These are phyloP conservation scores for Paxillus rubicundulus DNA, from an alignment of 768 basidiomycete species.

Conservation along the genomic window DNA sequence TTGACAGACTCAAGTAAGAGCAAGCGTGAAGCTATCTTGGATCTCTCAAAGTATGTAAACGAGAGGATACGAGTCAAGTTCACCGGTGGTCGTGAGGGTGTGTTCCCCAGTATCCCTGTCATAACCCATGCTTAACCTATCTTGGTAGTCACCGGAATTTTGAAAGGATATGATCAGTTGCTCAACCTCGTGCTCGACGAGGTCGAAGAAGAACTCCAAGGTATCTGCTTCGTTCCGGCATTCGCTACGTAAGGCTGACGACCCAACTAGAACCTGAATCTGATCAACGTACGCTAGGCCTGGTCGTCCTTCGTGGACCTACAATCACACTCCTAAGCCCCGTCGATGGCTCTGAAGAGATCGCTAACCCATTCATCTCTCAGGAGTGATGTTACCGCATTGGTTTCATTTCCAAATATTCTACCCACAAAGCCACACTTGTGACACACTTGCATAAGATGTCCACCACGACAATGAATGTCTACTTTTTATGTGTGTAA, in stretches of 20 bases:
- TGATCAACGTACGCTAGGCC: constrained; percentile 65
- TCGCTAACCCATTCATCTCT: constrained; percentile 81
- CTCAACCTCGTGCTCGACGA: constrained; percentile 97
- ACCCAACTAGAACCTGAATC: constrained; percentile 55
- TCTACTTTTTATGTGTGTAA: background rate
- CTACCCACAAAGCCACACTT: background rate
- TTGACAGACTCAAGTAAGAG: constrained; percentile 36
- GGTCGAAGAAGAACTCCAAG: constrained; percentile 78
- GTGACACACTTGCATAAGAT: background rate
- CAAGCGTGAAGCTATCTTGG: constrained; percentile 91
- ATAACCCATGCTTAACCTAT: background rate
- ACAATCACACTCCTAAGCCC: constrained; percentile 93
- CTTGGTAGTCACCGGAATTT: constrained; percentile 73
- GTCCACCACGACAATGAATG: background rate
- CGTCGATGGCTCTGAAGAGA: constrained; percentile 93
- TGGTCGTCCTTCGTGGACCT: constrained; percentile 90
- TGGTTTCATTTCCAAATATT: background rate
- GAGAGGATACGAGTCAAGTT: constrained; percentile 94
- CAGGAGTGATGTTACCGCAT: constrained; percentile 48
- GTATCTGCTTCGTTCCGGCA: constrained; percentile 38
- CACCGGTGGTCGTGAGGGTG: constrained; percentile 96
- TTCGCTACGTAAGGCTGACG: constrained; percentile 9
- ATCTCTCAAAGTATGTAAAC: constrained; percentile 92
- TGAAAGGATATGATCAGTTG: constrained; percentile 96
- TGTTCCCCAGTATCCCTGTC: background rate